Base-by-base conservation (phyloP, 2,329 filamentous ascomycete genomes). In the Diaporthe australafricana region DNA sequence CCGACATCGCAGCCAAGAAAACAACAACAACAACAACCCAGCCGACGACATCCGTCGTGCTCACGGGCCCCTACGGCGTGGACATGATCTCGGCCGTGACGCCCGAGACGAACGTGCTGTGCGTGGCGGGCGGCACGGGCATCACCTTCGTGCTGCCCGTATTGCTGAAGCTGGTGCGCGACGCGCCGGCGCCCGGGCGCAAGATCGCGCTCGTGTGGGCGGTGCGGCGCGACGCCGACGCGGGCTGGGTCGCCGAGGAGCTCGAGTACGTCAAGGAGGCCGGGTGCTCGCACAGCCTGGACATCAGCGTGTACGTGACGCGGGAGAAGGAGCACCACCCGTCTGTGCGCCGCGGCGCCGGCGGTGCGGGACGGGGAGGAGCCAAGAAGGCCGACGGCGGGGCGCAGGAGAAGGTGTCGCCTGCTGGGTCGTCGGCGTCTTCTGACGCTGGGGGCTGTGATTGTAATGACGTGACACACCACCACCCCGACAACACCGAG, bases 201-300 rank as follows among this genome's bases (percentile, higher is more conserved):
- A 85, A 83, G 72, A 78, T 92, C 2, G 87, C 91, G 75, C 86
- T 93, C n/a, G 82, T 92, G 70, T 93, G 91, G 91, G 87, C 88
- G 1, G 83, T 93, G 47, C 85, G 90, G 17, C 85, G 87, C 50
- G 81, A 81, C 8, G 78, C 80, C 8, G 88, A 93, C 73, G 79
- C 89, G 20, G 81, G 84, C 25, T 93, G 91, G 90, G 82, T 93
- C 12, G 80, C 81, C 32, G 77, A 82, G 7, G 91, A 93, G 77
- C 80, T 93, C 14, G 82, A 85, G 2, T 74, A 83, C 8, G 80
- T 92, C 12, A 81, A 80, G 5, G 81, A 81, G 9, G 82, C 82
- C 4, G 77, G 79, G 2, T 71, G 72, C 71, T 74, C 76, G 0
- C 81, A 83, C 63, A 79, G 83, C 5, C 81, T 92, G 63, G 83